phyloP scores from a whole-genome alignment of 1,139 yeast genomes.

The Taiozyma sp. region DNA sequence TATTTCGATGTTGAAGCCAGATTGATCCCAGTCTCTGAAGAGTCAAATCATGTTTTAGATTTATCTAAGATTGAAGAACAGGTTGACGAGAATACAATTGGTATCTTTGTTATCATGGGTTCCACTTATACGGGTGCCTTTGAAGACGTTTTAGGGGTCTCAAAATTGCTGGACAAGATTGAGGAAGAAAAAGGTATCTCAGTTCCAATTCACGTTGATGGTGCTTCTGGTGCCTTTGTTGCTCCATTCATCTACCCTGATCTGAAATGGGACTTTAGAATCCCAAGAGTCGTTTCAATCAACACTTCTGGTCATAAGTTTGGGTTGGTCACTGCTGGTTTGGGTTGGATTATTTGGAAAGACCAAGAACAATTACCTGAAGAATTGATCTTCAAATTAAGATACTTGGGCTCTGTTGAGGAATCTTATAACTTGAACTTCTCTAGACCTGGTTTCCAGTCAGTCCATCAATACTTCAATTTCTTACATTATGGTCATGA shows the following conservation, averaged over 20 bases:
- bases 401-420: slow-evolving; percentile 85
- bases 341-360: slow-evolving; percentile 91
- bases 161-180: slow-evolving; percentile 57
- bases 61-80: slow-evolving; percentile 49
- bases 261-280: slow-evolving; percentile 75
- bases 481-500: slow-evolving; percentile 62
- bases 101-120: slow-evolving; percentile 83
- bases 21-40: slow-evolving; percentile 56
- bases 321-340: slow-evolving; percentile 85
- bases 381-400: slow-evolving; percentile 67
- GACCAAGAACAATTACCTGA: slow-evolving; percentile 59
- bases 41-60: slow-evolving; percentile 62
- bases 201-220: slow-evolving; percentile 87
- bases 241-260: slow-evolving; percentile 81
- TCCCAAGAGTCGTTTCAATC: slow-evolving; percentile 74
- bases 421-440: slow-evolving; percentile 84
- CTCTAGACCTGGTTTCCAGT: slow-evolving; percentile 91
- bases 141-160: slow-evolving; percentile 65
- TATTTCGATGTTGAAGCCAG: slow-evolving; percentile 90
- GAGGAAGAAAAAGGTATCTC: slow-evolving; percentile 63
- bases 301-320: slow-evolving; percentile 95
- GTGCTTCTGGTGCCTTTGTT: slow-evolving; percentile 86
- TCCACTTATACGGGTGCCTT: slow-evolving; percentile 93
- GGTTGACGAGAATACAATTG: slow-evolving; percentile 89
- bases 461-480: slow-evolving; percentile 81